These are phyloP conservation scores for Cyberlindnera galapagoensis DNA, from an alignment of 805 yeast genomes.

Conservation along the genomic window DNA sequence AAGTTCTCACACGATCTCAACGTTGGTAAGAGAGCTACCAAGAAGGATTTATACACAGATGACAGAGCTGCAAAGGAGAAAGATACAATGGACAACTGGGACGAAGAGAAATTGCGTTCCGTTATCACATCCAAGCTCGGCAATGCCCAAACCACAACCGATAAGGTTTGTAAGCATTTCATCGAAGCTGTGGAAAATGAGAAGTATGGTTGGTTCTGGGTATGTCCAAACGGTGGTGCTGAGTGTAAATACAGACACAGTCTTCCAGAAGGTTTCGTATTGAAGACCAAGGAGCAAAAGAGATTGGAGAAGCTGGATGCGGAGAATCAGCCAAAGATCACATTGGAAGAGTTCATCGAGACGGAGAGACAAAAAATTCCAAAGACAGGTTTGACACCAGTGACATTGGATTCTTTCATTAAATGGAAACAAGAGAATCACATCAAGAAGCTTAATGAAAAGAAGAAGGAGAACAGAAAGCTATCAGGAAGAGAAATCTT, in stretches of 20 bases:
- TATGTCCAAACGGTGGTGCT: constrained; percentile 90
- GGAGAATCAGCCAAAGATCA: constrained; percentile 81
- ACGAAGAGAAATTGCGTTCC: constrained; percentile 84
- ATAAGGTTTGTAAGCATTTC: constrained; percentile 87
- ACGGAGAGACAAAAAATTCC: constrained; percentile 86
- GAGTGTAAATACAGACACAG: constrained; percentile 94
- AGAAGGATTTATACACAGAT: constrained; percentile 91
- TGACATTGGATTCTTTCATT: constrained; percentile 71
- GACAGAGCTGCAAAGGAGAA: constrained; percentile 60
- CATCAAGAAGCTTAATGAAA: constrained; percentile 44
- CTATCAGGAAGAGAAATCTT: constrained; percentile 67
- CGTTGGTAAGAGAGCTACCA: constrained; percentile 80
- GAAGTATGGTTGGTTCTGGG: constrained; percentile 99
- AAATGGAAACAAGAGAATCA: constrained; percentile 76
- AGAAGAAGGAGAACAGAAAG: constrained; percentile 28
- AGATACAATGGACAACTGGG: constrained; percentile 96
- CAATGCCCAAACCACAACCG: constrained; percentile 89
- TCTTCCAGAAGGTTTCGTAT: constrained; percentile 91
- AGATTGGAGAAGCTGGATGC: constrained; percentile 79
- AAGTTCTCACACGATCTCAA: constrained; percentile 87
- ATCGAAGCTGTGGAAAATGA: constrained; percentile 96
- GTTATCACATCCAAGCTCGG: constrained; percentile 93
- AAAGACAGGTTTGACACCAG: constrained; percentile 68
- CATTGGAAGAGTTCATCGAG: constrained; percentile 93
- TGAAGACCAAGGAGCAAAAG: constrained; percentile 95